Base-by-base conservation (phyloP, 257 asterid genomes). In the Cinchona pubescens region DNA sequence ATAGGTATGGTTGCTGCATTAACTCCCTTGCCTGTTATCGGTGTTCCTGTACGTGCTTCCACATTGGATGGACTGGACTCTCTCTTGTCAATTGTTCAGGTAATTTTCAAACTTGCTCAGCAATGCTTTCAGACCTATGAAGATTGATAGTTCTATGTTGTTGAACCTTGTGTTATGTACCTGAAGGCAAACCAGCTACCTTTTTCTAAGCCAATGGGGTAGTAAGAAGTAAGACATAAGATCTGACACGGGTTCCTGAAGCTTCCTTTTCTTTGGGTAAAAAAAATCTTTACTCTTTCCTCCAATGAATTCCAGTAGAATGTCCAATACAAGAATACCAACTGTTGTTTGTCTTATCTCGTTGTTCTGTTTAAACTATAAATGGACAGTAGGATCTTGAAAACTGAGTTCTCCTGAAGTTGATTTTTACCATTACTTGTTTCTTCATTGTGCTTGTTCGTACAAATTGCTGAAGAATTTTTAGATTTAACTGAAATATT, bases 1-100 rank as follows among this genome's bases (percentile, higher is more conserved):
- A 69, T 74, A 94, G 99, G 99, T 78, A 94, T 94, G 99, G 97
- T 94, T 32, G 97, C 99, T 83, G 96, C 99, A 61, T 86, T 89
- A 85, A 94, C 99, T 76, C 96, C 99, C 63, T 83, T 94, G 82
- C 99, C 97, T 10, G 99, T 94, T 67, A 94, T 94, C 61, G 99
- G 99, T 80, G 97, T 94, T 79, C 99, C 97, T 42, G 99, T 94
- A 40, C 97, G 96, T 48, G 97, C 91, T 76, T 92, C 96, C 63
- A 81, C 96, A 16, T 88, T 92, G 72, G 99, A 92, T 79, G 99
- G 99, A 73, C 88, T 94, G 15, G 99, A 92, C 80, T 92, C 99
- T 69, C 96, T 94, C 64, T 80, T 94, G 84, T 94, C 99, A 48
- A 94, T 94, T 67, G 97, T 94, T 82, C 99, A 94, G 99, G 99